These are phyloP conservation scores for Podila verticillata DNA, from an alignment of 192 early-diverging fungal species.

Conservation along the genomic window DNA sequence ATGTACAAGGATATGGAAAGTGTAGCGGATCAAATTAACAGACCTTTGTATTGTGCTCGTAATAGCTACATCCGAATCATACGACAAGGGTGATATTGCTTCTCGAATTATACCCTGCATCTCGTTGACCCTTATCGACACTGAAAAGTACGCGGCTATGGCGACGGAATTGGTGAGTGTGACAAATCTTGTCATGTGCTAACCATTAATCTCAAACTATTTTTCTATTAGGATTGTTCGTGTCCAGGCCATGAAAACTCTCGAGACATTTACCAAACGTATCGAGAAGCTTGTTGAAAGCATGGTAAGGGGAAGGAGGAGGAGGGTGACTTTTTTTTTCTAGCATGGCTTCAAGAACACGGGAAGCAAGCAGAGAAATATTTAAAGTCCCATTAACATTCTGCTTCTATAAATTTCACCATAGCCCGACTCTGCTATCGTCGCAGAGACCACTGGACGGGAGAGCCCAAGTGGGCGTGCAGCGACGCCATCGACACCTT, in stretches of 20 bases:
- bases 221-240: constrained; percentile 72
- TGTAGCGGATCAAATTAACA: neutral
- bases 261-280: constrained; percentile 72
- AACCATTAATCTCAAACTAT: constrained; percentile 8
- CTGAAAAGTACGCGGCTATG: constrained; percentile 69
- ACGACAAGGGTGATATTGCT: constrained; percentile 77
- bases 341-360: no score
- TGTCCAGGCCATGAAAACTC: constrained; percentile 81
- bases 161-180: neutral
- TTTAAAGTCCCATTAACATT: neutral
- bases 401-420: neutral
- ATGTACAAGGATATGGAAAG: no score
- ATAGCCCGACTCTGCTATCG: constrained; percentile 63
- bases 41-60: neutral
- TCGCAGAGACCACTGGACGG: constrained; percentile 20
- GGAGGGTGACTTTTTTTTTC: no score
- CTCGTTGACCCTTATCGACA: constrained; percentile 74
- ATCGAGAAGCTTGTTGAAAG: constrained; percentile 72
- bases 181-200: neutral
- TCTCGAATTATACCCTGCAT: constrained; percentile 79
- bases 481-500: constrained; percentile 39
- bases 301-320: constrained; percentile 73
- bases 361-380: neutral
- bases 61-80: constrained; percentile 75
- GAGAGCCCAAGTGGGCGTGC: constrained; percentile 42